Percentiles rank a stretch among this genome's conserved stretches.
Evolutionary conservation across 2,329 filamentous ascomycete species (phyloP).

Genomic region (Diplodia scrobiculata): DNA sequence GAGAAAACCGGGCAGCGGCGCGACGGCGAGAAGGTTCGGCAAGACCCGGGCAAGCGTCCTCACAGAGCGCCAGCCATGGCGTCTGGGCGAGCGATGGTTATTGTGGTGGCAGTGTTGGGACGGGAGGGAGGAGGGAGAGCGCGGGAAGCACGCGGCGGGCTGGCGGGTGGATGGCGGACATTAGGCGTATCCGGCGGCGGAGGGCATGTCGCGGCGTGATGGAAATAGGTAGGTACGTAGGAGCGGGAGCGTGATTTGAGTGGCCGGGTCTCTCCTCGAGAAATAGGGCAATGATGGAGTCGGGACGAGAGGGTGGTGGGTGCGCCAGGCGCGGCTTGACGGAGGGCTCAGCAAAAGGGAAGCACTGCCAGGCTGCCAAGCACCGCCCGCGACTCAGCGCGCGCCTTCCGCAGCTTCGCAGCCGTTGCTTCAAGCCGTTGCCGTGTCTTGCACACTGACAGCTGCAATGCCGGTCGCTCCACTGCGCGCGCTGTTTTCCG

Average conservation of each 20-base stretch:
- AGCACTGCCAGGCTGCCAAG: neutral
- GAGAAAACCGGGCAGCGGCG: neutral
- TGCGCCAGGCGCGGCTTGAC: slow-evolving; percentile 19
- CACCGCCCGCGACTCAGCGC: neutral
- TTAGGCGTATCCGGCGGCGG: slow-evolving; percentile 8
- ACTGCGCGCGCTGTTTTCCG: neutral
- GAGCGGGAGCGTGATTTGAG: slow-evolving; percentile 7
- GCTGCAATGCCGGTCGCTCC: neutral
- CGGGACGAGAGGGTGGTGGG: slow-evolving; percentile 22
- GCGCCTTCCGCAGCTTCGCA: slow-evolving; percentile 3
- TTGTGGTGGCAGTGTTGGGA: neutral
- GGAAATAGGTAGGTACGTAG: slow-evolving; percentile 2
- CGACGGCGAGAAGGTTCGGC: slow-evolving; percentile 13
- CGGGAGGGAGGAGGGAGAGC: slow-evolving; percentile 3
- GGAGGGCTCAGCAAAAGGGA: slow-evolving; percentile 16
- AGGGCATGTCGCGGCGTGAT: slow-evolving; percentile 5
- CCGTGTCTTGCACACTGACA: neutral
- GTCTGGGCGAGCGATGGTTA: neutral
- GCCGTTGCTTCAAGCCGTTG: slow-evolving; percentile 1
- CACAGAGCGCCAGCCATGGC: slow-evolving; percentile 16
- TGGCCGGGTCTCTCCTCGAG: slow-evolving; percentile 23
- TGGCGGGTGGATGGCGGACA: slow-evolving; percentile 19
- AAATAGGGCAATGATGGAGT: slow-evolving; percentile 2
- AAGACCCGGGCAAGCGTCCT: neutral
- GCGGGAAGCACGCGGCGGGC: slow-evolving; percentile 10